These are phyloP conservation scores for Physcomitrellopsis africana DNA, from an alignment of 225 moss, liverwort and hornwort species.

Conservation along the genomic window DNA sequence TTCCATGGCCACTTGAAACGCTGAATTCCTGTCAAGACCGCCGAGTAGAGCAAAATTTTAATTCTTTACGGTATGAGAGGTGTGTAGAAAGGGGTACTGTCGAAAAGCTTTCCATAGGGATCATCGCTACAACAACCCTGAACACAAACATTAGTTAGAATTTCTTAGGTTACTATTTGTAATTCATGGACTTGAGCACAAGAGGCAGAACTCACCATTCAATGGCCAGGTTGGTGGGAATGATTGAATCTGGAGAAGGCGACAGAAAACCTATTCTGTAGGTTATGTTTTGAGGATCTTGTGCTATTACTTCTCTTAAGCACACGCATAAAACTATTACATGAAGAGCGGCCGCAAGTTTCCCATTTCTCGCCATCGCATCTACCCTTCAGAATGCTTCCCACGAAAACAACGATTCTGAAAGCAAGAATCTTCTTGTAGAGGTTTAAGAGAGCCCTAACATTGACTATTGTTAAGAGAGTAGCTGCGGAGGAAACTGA, in stretches of 20 bases:
- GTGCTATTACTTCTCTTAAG: conserved; percentile 36
- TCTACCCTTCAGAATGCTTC: neutral
- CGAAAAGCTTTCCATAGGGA: no score
- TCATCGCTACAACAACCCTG: no score
- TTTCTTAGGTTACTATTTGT: neutral
- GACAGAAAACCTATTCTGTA: conserved; percentile 79
- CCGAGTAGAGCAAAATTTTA: no score
- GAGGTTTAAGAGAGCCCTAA: conserved; percentile 19
- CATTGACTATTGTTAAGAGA: conserved; percentile 5
- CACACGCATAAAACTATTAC: conserved; percentile 37
- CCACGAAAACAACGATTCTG: neutral
- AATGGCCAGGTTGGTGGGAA: conserved; percentile 68
- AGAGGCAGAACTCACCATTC: conserved; percentile 65
- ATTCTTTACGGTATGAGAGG: no score
- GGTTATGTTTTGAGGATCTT: neutral
- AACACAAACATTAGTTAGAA: conserved; percentile 8
- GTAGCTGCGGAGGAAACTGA: conserved; percentile 2
- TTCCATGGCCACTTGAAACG: conserved; percentile 78
- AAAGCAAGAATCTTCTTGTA: neutral
- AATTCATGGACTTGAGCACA: conserved; percentile 3
- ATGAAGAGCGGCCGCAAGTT: conserved; percentile 39
- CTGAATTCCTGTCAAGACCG: conserved; percentile 63
- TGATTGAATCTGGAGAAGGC: conserved; percentile 65
- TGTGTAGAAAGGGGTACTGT: no score
- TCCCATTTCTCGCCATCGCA: conserved; percentile 53